A percentile compares a stretch with the other conserved stretches of the same genome.
phyloP scores from a whole-genome alignment of 2,329 filamentous ascomycete genomes.

The Pseudogymnoascus sp. region DNA sequence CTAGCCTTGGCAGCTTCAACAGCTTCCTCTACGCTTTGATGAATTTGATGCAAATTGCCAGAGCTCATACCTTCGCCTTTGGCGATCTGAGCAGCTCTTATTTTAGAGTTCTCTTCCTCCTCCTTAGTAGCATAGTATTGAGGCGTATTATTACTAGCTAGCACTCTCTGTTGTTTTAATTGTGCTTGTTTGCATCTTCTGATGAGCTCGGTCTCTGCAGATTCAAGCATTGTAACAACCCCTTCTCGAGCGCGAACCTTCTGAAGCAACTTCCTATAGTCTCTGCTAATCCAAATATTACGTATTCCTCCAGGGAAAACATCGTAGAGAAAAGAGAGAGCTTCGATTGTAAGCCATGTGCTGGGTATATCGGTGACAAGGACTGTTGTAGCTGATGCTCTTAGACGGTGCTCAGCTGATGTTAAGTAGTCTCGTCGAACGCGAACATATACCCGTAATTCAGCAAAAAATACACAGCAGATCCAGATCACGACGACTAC shows the following conservation, averaged over 20 bases:
- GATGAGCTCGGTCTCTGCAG: constrained; percentile 77
- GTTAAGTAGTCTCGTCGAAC: constrained; percentile 91
- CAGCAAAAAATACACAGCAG: constrained; percentile 78
- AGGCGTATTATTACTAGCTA: constrained; percentile 29
- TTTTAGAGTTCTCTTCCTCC: constrained; percentile 32
- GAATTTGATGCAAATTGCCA: constrained; percentile 45
- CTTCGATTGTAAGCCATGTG: constrained; percentile 82
- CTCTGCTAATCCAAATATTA: constrained; percentile 94
- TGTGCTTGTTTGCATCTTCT: constrained; percentile 71
- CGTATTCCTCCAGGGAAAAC: constrained; percentile 92
- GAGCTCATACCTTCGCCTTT: constrained; percentile 42
- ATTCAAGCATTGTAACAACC: constrained; percentile 65
- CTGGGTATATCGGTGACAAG: constrained; percentile 82
- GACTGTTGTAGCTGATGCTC: constrained; percentile 91
- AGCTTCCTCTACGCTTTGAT: constrained; percentile 42
- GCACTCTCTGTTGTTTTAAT: constrained; percentile 47
- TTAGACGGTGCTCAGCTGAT: constrained; percentile 84
- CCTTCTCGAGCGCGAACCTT: constrained; percentile 72
- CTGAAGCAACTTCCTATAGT: constrained; percentile 72
- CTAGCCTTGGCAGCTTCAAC: constrained; percentile 33
- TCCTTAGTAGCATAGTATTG: constrained; percentile 7
- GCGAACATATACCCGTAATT: constrained; percentile 81
- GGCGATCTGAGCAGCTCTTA: constrained; percentile 39
- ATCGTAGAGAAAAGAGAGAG: constrained; percentile 77
- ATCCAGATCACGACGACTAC: constrained; percentile 73